Conservation (phyloP, 306 rosid species). For the Ormosia emarginata region DNA sequence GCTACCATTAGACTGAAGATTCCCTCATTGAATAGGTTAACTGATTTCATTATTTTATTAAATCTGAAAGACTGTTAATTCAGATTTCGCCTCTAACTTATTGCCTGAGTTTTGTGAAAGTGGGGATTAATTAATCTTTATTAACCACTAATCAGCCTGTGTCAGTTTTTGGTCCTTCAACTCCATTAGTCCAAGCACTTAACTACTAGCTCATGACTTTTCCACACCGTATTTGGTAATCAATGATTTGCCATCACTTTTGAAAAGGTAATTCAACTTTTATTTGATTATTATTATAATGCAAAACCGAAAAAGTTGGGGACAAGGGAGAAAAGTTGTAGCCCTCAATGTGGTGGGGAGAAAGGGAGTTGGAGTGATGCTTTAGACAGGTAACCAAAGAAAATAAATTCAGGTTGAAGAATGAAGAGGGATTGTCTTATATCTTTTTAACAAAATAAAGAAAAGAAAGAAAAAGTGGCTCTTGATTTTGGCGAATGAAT, state of each 20-base stretch:
- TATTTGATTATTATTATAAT: neutral
- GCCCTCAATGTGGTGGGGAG: slow-evolving; percentile 22
- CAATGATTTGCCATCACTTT: slow-evolving; percentile 24
- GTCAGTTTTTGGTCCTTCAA: neutral
- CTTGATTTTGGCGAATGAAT: neutral
- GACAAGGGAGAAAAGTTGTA: slow-evolving; percentile 21
- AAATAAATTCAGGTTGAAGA: slow-evolving; percentile 15
- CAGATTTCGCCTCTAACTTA: neutral
- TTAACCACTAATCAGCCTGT: neutral
- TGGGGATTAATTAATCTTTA: neutral
- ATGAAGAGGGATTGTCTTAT: neutral
- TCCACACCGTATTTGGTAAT: slow-evolving; percentile 4
- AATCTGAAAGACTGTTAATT: neutral
- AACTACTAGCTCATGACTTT: neutral
- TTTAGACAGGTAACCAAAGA: slow-evolving; percentile 26
- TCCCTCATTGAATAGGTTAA: neutral
- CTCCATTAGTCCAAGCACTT: slow-evolving; percentile 19
- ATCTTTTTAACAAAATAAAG: neutral
- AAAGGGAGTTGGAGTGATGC: slow-evolving; percentile 13
- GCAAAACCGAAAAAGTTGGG: slow-evolving; percentile 6
- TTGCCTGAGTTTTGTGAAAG: neutral
- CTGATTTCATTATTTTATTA: neutral
- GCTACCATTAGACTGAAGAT: slow-evolving; percentile 2
- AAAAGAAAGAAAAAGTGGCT: neutral
- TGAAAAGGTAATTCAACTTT: slow-evolving; percentile 30